phyloP scores from a whole-genome alignment of 768 basidiomycete genomes.

The Leccinum boreale region DNA sequence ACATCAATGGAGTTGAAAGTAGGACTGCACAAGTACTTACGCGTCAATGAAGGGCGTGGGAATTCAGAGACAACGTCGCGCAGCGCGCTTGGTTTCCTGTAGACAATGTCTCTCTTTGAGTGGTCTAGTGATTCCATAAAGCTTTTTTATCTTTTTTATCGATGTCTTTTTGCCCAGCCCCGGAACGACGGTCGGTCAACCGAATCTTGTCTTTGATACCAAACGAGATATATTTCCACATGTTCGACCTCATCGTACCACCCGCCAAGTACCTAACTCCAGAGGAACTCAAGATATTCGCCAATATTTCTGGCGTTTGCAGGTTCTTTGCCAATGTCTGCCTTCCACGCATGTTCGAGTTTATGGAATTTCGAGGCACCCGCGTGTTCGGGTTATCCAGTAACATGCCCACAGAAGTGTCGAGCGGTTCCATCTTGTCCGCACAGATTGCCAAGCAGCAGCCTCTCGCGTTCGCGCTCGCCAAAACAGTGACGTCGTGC shows the following conservation, averaged over 20 bases:
- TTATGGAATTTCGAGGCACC: neutral
- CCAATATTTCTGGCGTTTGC: neutral
- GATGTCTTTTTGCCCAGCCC: neutral
- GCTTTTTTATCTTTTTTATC: neutral
- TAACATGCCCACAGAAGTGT: too few relatives aligned
- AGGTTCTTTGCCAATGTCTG: neutral
- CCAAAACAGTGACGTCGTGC: too few relatives aligned
- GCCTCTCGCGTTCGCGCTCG: too few relatives aligned
- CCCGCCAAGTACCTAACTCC: neutral
- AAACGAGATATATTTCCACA: neutral
- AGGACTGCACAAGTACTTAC: too few relatives aligned
- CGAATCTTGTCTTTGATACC: neutral
- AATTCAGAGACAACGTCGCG: too few relatives aligned
- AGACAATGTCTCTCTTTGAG: neutral
- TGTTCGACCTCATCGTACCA: neutral
- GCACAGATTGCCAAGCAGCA: too few relatives aligned
- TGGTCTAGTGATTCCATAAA: neutral
- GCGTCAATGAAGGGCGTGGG: too few relatives aligned
- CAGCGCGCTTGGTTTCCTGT: too few relatives aligned
- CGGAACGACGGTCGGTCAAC: neutral
- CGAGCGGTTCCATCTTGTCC: too few relatives aligned
- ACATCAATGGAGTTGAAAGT: too few relatives aligned
- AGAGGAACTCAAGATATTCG: neutral
- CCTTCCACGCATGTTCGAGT: neutral
- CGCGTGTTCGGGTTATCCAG: fast-evolving